A percentile compares a stretch with the other conserved stretches of the same genome.
phyloP scores from a whole-genome alignment of 306 rosid species.

The Notholithocarpus densiflorus region DNA sequence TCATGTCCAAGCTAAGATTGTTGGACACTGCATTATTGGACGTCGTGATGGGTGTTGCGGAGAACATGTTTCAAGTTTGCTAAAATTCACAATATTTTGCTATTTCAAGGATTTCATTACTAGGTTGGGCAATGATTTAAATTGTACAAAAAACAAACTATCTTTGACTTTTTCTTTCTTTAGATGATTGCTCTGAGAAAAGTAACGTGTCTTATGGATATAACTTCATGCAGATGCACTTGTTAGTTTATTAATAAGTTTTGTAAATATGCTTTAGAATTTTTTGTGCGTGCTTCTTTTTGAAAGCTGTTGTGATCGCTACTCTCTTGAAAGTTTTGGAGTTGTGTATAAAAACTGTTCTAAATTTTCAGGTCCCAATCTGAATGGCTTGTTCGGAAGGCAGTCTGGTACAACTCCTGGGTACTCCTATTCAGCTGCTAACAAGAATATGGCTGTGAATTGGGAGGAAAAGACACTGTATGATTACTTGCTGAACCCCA shows the following conservation, averaged over 20 bases:
- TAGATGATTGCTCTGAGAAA: too few relatives aligned
- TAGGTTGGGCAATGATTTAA: too few relatives aligned
- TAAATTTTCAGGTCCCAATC: constrained; percentile 69
- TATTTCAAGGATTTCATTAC: too few relatives aligned
- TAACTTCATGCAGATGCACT: too few relatives aligned
- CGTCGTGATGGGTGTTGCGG: too few relatives aligned
- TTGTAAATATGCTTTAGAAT: not conserved
- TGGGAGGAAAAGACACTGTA: constrained; percentile 92
- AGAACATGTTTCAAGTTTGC: too few relatives aligned
- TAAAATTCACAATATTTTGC: too few relatives aligned
- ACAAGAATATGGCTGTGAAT: constrained; percentile 85
- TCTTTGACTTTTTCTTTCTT: too few relatives aligned
- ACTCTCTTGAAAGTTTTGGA: not conserved
- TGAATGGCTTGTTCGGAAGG: constrained; percentile 86
- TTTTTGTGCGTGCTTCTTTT: not conserved
- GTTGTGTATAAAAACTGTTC: not conserved
- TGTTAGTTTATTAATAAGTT: not conserved
- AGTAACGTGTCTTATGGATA: too few relatives aligned
- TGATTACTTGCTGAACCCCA: constrained; percentile 88
- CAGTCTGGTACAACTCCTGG: constrained; percentile 93
- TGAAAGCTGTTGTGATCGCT: not conserved
- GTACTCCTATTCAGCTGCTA: constrained; percentile 84
- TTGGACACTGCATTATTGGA: too few relatives aligned
- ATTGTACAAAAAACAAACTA: too few relatives aligned
- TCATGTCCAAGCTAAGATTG: too few relatives aligned